Evolutionary conservation across 176 grass and related monocot genomes (phyloP).

Genomic region (Triticum timopheevii): DNA sequence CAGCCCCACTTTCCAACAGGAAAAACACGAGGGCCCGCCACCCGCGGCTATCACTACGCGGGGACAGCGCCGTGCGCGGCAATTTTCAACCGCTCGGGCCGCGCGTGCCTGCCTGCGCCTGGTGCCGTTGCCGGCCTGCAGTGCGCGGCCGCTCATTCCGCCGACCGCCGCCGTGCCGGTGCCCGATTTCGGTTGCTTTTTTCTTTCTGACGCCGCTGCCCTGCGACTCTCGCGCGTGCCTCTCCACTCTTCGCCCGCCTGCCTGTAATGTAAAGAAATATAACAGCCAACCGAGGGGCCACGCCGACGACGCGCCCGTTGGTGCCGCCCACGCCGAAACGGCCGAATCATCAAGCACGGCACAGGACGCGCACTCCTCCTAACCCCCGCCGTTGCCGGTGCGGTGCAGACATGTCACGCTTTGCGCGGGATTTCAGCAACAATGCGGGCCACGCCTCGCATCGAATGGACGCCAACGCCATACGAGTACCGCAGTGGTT

Average conservation of each 20-base stretch:
- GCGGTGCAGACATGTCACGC: neutral
- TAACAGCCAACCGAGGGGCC: neutral
- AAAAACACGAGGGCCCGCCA: neutral
- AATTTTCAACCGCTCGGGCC: neutral
- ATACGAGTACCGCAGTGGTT: neutral
- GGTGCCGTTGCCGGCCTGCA: neutral
- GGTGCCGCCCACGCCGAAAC: neutral
- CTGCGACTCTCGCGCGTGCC: neutral
- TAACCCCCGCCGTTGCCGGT: neutral
- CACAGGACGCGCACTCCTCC: neutral
- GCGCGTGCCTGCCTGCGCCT: neutral
- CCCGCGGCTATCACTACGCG: neutral
- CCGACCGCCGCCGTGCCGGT: neutral
- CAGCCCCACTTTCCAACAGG: slow-evolving; percentile 5
- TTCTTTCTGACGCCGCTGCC: neutral
- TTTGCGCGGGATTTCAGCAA: neutral
- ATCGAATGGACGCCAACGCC: slow-evolving; percentile 6
- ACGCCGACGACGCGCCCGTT: neutral
- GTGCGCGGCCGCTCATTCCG: neutral
- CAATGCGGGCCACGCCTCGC: neutral
- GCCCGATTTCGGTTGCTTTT: neutral
- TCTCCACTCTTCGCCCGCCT: too few species aligned
- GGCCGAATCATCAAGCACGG: neutral
- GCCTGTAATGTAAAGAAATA: neutral
- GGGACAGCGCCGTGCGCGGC: slow-evolving; percentile 3